phyloP scores from a whole-genome alignment of 2,329 filamentous ascomycete species.

The Ceratocystis alfenasii region DNA sequence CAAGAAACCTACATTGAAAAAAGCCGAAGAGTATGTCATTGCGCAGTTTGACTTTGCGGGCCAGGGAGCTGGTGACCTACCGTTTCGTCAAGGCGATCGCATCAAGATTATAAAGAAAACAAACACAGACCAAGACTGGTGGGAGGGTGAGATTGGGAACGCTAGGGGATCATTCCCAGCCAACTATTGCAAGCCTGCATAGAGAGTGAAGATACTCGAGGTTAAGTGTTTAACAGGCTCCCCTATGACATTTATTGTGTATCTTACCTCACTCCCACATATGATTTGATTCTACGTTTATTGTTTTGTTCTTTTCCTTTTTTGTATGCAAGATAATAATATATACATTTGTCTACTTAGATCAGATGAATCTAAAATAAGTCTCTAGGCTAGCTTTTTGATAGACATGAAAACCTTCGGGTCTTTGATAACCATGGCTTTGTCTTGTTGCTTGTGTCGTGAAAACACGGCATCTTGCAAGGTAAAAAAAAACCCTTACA shows the following conservation, averaged over 20 bases:
- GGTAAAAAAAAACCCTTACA: background rate
- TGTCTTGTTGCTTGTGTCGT: too few species aligned
- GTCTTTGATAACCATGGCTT: too few species aligned
- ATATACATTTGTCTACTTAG: background rate
- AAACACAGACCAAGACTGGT: constrained; percentile 73
- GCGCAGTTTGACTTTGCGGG: constrained; percentile 66
- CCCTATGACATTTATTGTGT: too few species aligned
- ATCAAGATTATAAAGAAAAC: constrained; percentile 72
- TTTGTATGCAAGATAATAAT: constrained; percentile 2
- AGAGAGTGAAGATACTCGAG: constrained; percentile 4
- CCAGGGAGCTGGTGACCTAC: constrained; percentile 56
- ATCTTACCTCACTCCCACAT: background rate
- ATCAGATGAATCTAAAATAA: background rate
- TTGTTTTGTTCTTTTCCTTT: background rate
- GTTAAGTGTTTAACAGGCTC: background rate
- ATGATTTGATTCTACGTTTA: background rate
- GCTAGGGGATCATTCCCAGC: constrained; percentile 63
- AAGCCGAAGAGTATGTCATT: constrained; percentile 48
- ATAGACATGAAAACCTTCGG: background rate
- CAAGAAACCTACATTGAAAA: constrained; percentile 58
- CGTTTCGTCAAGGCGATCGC: constrained; percentile 63
- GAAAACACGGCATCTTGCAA: too few species aligned
- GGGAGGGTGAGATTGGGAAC: constrained; percentile 65
- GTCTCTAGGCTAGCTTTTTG: background rate
- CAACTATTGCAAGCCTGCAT: constrained; percentile 55